These are phyloP conservation scores for Epichloe sylvatica DNA, from an alignment of 2,329 filamentous ascomycete genomes.

Conservation along the genomic window DNA sequence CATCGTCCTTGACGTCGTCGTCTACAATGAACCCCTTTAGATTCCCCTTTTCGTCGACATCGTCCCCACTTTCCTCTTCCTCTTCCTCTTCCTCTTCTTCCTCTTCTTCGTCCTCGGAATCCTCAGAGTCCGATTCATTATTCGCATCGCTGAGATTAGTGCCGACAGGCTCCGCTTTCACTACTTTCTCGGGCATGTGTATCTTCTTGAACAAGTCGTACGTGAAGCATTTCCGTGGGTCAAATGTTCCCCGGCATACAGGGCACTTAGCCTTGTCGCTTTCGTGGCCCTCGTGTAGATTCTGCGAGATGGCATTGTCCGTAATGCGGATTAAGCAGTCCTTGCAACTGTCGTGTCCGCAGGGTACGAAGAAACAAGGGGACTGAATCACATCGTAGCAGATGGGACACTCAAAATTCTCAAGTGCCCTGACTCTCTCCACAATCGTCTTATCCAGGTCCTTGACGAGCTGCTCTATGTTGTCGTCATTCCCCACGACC, in stretches of 20 bases:
- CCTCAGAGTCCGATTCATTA: slow-evolving; percentile 17
- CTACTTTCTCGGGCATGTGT: slow-evolving; percentile 43
- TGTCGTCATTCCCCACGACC: slow-evolving; percentile 20
- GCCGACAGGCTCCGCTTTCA: slow-evolving; percentile 24
- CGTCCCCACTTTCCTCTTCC: slow-evolving; percentile 19
- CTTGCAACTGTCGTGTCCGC: slow-evolving; percentile 66
- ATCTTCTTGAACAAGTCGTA: slow-evolving; percentile 60
- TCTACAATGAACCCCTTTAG: slow-evolving; percentile 21
- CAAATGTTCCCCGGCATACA: slow-evolving; percentile 55
- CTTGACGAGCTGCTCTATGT: slow-evolving; percentile 50
- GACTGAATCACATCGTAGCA: slow-evolving; percentile 67
- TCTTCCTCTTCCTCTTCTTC: slow-evolving; percentile 8
- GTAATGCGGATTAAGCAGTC: slow-evolving; percentile 61
- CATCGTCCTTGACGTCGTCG: slow-evolving; percentile 20
- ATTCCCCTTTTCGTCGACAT: slow-evolving; percentile 17
- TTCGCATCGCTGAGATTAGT: slow-evolving; percentile 19
- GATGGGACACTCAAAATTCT: slow-evolving; percentile 65
- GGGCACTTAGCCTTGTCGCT: slow-evolving; percentile 51
- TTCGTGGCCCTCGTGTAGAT: slow-evolving; percentile 47
- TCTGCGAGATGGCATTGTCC: slow-evolving; percentile 41
- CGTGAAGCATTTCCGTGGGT: slow-evolving; percentile 58
- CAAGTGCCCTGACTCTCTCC: slow-evolving; percentile 42
- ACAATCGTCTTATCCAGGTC: slow-evolving; percentile 47
- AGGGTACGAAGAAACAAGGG: slow-evolving; percentile 66
- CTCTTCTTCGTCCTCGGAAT: neutral